phyloP scores from a whole-genome alignment of 2,329 filamentous ascomycete species.

The Clonostachys chloroleuca region DNA sequence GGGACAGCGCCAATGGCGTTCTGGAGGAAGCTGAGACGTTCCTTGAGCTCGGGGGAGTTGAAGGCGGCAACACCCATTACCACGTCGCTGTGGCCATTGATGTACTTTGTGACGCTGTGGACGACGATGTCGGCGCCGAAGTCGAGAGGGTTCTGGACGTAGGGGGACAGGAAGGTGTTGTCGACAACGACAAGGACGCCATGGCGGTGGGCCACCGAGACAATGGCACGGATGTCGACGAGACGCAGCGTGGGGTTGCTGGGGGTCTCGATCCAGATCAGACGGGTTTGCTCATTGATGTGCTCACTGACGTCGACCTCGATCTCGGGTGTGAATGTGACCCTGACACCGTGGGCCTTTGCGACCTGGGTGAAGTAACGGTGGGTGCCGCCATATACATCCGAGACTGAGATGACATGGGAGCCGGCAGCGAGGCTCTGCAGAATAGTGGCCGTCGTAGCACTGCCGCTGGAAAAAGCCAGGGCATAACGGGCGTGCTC shows the following conservation, averaged over 20 bases:
- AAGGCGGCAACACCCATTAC: conserved; percentile 97
- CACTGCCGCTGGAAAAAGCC: conserved; percentile 90
- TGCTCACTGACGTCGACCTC: conserved; percentile 81
- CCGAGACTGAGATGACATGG: conserved; percentile 93
- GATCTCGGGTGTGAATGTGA: conserved; percentile 91
- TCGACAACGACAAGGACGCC: conserved; percentile 97
- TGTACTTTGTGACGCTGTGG: conserved; percentile 97
- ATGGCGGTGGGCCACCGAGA: conserved; percentile 76
- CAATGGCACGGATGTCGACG: conserved; percentile 87
- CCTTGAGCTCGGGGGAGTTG: conserved; percentile 77
- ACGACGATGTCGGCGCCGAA: conserved; percentile 96
- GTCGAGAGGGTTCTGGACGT: conserved; percentile 93
- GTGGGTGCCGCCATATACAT: conserved; percentile 97
- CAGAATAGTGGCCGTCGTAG: conserved; percentile 87
- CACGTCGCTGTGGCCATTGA: conserved; percentile 95
- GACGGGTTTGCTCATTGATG: conserved; percentile 83
- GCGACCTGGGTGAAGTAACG: conserved; percentile 99
- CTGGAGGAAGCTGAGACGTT: conserved; percentile 83
- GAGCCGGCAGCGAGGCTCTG: conserved; percentile 88
- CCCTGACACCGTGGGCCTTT: conserved; percentile 86
- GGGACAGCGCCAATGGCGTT: conserved; percentile 97
- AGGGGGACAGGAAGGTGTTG: conserved; percentile 96
- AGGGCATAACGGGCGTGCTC: conserved; percentile 91
- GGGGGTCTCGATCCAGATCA: conserved; percentile 94
- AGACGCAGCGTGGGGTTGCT: conserved; percentile 92